Conservation (phyloP, 768 basidiomycete species). For the Solioccasus polychromus region DNA sequence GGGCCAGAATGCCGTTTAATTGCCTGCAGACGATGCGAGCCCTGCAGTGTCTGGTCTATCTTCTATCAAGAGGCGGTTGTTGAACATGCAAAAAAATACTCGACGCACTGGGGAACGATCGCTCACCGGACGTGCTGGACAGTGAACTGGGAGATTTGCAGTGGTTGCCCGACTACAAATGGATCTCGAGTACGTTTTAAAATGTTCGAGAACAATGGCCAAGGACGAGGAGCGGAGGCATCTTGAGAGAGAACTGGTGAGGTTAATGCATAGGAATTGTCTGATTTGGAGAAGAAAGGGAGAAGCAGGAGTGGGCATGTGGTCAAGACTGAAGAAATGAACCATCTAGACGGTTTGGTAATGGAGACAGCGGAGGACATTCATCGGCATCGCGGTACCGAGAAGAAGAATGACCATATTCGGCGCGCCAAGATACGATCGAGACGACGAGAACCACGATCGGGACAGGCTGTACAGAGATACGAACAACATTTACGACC, state of each 20-base stretch:
- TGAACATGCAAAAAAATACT: slow-evolving; percentile 75
- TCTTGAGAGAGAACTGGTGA: slow-evolving; percentile 83
- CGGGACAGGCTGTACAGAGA: slow-evolving; percentile 33
- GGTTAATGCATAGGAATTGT: slow-evolving; percentile 85
- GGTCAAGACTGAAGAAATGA: slow-evolving; percentile 86
- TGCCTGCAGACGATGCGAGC: slow-evolving; percentile 62
- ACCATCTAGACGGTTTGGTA: slow-evolving; percentile 66
- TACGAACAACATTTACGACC: slow-evolving; percentile 17
- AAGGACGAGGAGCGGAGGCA: slow-evolving; percentile 85
- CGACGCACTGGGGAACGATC: slow-evolving; percentile 60
- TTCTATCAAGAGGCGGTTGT: slow-evolving; percentile 83
- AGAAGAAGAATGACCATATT: slow-evolving; percentile 54
- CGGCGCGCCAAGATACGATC: slow-evolving; percentile 36
- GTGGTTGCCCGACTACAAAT: slow-evolving; percentile 83
- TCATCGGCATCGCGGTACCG: slow-evolving; percentile 31
- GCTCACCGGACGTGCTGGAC: slow-evolving; percentile 89
- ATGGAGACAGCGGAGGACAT: slow-evolving; percentile 34
- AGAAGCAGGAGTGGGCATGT: slow-evolving; percentile 73
- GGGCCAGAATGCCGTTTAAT: slow-evolving; percentile 78
- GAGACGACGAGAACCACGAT: slow-evolving; percentile 38
- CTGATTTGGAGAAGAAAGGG: slow-evolving; percentile 83
- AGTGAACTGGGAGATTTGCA: slow-evolving; percentile 84
- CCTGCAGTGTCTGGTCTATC: slow-evolving; percentile 63
- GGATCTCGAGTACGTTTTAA: slow-evolving; percentile 83
- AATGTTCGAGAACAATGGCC: slow-evolving; percentile 63